A percentile compares a stretch with the other conserved stretches of the same genome.
Evolutionary conservation across 441 rosid genomes (phyloP).

Genomic region (Bocquillonia castaneifolia): DNA sequence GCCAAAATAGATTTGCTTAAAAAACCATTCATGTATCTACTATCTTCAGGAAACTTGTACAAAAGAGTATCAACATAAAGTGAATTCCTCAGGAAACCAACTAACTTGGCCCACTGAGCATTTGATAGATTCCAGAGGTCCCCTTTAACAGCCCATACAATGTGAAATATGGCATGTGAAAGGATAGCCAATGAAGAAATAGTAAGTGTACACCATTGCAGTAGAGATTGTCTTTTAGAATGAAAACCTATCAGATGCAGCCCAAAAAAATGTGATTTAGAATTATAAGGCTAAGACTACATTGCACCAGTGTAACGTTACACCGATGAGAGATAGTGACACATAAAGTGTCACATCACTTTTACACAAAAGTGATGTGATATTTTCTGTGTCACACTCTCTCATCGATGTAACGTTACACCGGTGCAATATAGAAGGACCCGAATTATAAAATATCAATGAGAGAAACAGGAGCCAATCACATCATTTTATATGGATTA

Average conservation of each 20-base stretch:
- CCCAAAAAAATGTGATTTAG: neutral
- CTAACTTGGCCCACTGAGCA: slow-evolving; percentile 44
- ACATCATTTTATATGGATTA: neutral
- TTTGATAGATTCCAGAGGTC: slow-evolving; percentile 38
- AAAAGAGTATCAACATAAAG: neutral
- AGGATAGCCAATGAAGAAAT: slow-evolving; percentile 38
- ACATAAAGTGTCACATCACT: no score
- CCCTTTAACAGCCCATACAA: slow-evolving; percentile 37
- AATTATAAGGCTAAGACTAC: no score
- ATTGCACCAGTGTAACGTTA: no score
- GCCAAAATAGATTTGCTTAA: neutral
- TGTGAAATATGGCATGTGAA: slow-evolving; percentile 37
- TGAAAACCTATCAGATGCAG: slow-evolving; percentile 27
- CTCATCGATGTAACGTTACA: no score
- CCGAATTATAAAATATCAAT: neutral
- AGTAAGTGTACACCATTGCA: slow-evolving; percentile 34
- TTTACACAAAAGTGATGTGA: no score
- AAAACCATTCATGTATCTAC: neutral
- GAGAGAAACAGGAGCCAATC: neutral
- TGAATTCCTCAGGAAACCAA: slow-evolving; percentile 42
- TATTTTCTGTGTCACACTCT: no score
- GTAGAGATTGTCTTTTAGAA: slow-evolving; percentile 33
- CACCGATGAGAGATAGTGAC: no score
- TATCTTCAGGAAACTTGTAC: neutral
- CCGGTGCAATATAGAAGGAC: no score